Evolutionary conservation across 129 eudicot species (phyloP).

Genomic region (Centella asiatica): DNA sequence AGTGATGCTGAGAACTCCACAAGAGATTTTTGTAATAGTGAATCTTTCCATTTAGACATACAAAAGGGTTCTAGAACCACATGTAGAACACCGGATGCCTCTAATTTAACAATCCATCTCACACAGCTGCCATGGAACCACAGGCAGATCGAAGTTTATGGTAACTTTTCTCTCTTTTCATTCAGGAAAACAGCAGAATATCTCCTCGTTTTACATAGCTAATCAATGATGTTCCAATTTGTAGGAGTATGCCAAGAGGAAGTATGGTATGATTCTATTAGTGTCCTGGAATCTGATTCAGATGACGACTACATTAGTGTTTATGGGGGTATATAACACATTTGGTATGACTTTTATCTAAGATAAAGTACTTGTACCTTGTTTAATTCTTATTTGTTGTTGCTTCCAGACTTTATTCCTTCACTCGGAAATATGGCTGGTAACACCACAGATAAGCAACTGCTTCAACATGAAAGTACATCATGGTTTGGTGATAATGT

Average conservation of each 20-base stretch:
- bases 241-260: slow-evolving; percentile 52
- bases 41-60: slow-evolving; percentile 21
- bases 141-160: slow-evolving; percentile 13
- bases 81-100: slow-evolving; percentile 23
- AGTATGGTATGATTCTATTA: slow-evolving; percentile 69
- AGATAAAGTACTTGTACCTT: background rate
- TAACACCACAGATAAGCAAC: background rate
- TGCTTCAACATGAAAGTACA: slow-evolving; percentile 13
- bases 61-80: slow-evolving; percentile 16
- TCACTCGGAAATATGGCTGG: slow-evolving; percentile 19
- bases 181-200: too few species aligned
- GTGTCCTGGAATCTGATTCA: slow-evolving; percentile 63
- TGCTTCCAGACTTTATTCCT: slow-evolving; percentile 18
- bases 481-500: slow-evolving; percentile 13
- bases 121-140: background rate
- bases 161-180: background rate
- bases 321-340: slow-evolving; percentile 32
- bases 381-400: background rate
- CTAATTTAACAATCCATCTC: slow-evolving; percentile 14
- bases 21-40: slow-evolving; percentile 16
- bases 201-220: too few species aligned
- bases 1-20: slow-evolving; percentile 20
- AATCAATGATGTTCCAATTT: background rate
- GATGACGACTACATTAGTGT: slow-evolving; percentile 76
- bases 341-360: background rate